A percentile compares a stretch with the other conserved stretches of the same genome.
These are phyloP conservation scores for Myriosclerotinia curreyana DNA, from an alignment of 2,329 filamentous ascomycete species.

Conservation along the genomic window DNA sequence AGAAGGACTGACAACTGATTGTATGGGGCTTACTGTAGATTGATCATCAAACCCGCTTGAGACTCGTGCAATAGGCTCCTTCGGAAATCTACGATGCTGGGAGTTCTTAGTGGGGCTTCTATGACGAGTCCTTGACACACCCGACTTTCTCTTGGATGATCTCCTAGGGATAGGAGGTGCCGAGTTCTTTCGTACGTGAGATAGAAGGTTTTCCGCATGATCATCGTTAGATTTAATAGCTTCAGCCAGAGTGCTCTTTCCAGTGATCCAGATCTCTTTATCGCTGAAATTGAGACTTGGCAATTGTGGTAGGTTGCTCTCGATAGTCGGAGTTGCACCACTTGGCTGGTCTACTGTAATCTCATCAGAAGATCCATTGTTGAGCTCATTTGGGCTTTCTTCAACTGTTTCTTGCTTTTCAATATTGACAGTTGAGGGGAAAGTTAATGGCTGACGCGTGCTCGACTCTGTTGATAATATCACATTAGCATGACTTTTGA, in stretches of 20 bases:
- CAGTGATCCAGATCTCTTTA: neutral
- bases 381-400: neutral
- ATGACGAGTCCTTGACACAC: constrained; percentile 19
- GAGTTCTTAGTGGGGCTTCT: constrained; percentile 1
- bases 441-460: neutral
- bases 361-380: neutral
- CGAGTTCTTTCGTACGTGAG: constrained; percentile 26
- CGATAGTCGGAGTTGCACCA: neutral
- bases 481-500: constrained; percentile 8
- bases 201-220: neutral
- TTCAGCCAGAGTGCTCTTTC: neutral
- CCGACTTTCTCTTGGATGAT: constrained; percentile 31
- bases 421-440: neutral
- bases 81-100: neutral
- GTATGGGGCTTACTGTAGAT: neutral
- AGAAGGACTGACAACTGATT: neutral
- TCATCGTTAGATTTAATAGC: neutral
- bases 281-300: constrained; percentile 17
- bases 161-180: constrained; percentile 30
- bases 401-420: neutral
- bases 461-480: neutral
- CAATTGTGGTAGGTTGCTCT: constrained; percentile 4
- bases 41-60: neutral
- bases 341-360: neutral
- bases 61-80: neutral